Base-by-base conservation (phyloP, 1,284 basidiomycete species). In the Mycena sp. region DNA sequence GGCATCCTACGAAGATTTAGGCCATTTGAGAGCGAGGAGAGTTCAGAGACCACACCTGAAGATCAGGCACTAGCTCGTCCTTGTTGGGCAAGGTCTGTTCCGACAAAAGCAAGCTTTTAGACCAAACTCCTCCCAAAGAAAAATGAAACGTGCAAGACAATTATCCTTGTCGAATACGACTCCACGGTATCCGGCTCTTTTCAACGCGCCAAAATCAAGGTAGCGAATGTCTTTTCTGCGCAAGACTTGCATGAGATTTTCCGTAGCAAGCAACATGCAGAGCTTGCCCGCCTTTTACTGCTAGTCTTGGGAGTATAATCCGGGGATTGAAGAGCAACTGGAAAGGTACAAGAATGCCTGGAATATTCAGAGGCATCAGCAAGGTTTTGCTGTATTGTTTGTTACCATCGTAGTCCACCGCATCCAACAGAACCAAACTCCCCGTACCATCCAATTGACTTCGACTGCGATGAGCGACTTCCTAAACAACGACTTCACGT, bases 131-230 rank as follows among this genome's bases (percentile, higher is more conserved):
- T n/a, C n/a, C 1, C 41, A 25, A n/a, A 35, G 17, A 38, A 26
- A 46, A n/a, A 17, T 43, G 10, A 25, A 2, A 94, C 62, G 6
- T 9, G 61, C 65, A 69, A 99, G 77, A 73, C 97, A 99, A 70
- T 99, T 99, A 76, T 99, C 97, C 80, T 98, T 99, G 85, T 99
- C 97, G 69, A 98, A 92, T 0, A 99, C 90, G 12, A 93, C 91
- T 32, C 92, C 95, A 48, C 90, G 87, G 71, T 95, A 96, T 2
- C 96, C 96, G 17, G 88, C 87, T 58, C 82, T 81, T 63, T 85
- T 84, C 38, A 99, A 81, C 16, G 88, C 89, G n/a, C 72, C 71
- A 83, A 96, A 98, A 76, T 98, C 90, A 70, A 99, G 82, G 68
- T 93, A 85, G 76, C 92, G 89, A 70, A 99, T 95, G 74, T 94